Evolutionary conservation across 768 basidiomycete species (phyloP).

Genomic region (Leccinum sublutescens): DNA sequence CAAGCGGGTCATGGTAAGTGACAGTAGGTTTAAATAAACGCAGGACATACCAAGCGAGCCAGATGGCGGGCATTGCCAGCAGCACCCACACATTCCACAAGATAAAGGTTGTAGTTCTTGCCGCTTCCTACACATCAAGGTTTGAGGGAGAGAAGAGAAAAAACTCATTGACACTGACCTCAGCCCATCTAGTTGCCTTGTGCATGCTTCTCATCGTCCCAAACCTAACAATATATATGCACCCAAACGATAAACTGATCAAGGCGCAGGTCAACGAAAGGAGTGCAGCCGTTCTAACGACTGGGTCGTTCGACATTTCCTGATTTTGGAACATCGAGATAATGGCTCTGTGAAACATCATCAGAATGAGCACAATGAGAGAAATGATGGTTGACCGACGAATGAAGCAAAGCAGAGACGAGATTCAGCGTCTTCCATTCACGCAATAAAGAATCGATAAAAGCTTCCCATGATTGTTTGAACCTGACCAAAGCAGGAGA

Average conservation of each 20-base stretch:
- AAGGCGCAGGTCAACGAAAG: slow-evolving; percentile 64
- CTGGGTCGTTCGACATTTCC: slow-evolving; percentile 52
- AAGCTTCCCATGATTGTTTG: slow-evolving; percentile 64
- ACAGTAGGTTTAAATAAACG: neutral
- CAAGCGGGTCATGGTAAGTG: neutral
- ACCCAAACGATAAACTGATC: slow-evolving; percentile 72
- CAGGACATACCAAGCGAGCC: slow-evolving; percentile 60
- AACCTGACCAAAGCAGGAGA: slow-evolving; percentile 66
- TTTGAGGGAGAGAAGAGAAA: neutral
- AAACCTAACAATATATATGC: slow-evolving; percentile 71
- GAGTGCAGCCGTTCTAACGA: slow-evolving; percentile 61
- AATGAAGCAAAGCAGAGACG: slow-evolving; percentile 60
- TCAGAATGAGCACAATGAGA: neutral
- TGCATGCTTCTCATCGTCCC: slow-evolving; percentile 71
- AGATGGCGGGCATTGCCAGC: slow-evolving; percentile 64
- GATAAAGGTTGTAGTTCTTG: slow-evolving; percentile 44
- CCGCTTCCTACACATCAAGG: slow-evolving; percentile 50
- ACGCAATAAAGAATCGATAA: slow-evolving; percentile 64
- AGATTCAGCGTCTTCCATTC: slow-evolving; percentile 80
- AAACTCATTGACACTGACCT: slow-evolving; percentile 39
- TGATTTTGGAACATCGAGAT: slow-evolving; percentile 63
- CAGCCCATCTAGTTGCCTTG: slow-evolving; percentile 70
- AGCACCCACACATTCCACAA: slow-evolving; percentile 71
- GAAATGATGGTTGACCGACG: slow-evolving; percentile 34
- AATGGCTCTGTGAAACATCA: slow-evolving; percentile 48